A percentile compares a stretch with the other conserved stretches of the same genome.
Evolutionary conservation across 495 filamentous ascomycete species (phyloP).

Genomic region (Tuber brumale): DNA sequence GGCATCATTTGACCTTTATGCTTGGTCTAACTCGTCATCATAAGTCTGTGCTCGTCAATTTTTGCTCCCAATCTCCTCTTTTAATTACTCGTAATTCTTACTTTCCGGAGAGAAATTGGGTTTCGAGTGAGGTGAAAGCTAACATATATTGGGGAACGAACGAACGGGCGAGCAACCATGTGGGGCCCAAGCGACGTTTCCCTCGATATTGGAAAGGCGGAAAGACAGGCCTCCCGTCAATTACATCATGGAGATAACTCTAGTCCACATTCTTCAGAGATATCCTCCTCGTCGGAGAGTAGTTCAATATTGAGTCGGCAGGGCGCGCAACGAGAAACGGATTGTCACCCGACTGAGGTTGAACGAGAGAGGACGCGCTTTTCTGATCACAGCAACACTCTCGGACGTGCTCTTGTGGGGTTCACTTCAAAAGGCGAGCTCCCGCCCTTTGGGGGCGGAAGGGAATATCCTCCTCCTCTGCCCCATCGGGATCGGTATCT

Average conservation of each 20-base stretch:
- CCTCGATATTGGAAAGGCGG: conserved; percentile 21
- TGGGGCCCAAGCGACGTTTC: conserved; percentile 10
- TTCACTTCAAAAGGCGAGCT: conserved; percentile 29
- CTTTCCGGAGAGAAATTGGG: background rate
- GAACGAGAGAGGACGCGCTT: conserved; percentile 21
- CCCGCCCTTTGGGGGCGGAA: conserved; percentile 62
- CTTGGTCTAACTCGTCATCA: background rate
- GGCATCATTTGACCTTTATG: background rate
- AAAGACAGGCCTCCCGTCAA: conserved; percentile 21
- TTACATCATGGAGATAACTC: background rate
- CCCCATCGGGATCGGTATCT: conserved; percentile 75
- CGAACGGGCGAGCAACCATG: conserved; percentile 5
- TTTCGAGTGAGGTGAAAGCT: background rate
- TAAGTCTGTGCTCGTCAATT: background rate
- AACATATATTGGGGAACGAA: background rate
- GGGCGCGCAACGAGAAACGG: conserved; percentile 12
- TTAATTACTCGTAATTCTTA: background rate
- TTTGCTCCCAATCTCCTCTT: background rate
- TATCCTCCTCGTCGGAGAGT: conserved; percentile 3
- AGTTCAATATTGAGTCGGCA: conserved; percentile 10
- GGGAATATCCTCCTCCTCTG: conserved; percentile 66
- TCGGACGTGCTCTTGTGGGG: conserved; percentile 11
- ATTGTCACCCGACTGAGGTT: conserved; percentile 10
- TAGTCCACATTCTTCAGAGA: conserved; percentile 8
- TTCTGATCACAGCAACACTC: conserved; percentile 24